Evolutionary conservation across 352 stramenopile genomes (phyloP), one percentile per base, ranked within the genome.

Genomic region (Thalassiosira exigua): DNA sequence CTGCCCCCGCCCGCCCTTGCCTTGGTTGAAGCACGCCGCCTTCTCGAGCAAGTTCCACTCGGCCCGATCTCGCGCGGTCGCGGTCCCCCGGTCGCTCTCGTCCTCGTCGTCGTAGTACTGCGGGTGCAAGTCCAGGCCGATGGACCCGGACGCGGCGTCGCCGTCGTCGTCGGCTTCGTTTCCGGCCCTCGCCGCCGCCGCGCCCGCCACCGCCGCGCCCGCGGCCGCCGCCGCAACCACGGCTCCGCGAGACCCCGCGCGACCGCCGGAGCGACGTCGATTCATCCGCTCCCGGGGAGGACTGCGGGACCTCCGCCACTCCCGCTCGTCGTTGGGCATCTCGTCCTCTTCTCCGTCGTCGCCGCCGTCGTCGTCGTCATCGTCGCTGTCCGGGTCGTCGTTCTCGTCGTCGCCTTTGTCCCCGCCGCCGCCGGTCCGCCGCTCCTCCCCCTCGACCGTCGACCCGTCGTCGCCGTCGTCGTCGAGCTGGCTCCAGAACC

Each of bases 401-500:
- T 56, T 17, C 19, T 60, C 36, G 11, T 61, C 12, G 2, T 19
- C 42, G 22, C 52, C 52, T 12, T 56, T 29, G 2, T 60, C 27
- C 0, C 51, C 36, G 27, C 57, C 30, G 30, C 48, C 2, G 32
- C 17, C 53, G n/a, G n/a, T n/a, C n/a, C n/a, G n/a, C n/a, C n/a
- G n/a, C n/a, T n/a, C n/a, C n/a, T n/a, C n/a, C 21, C 30, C 56
- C 30, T 65, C 56, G 14, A 39, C 22, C 5, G 19, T 17, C 4
- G 52, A 61, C 48, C 72, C 46, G 30, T 36, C 27, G 24, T n/a
- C 29, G 17, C 41, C 61, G 27, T 42, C 24, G 2, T 66, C 57
- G 52, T 85, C 76, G 1, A 85, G 52, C 26, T 85, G 76, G 74
- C 69, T 79, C 75, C 75, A 83, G 33, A 83, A 83, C 17, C 75